Evolutionary conservation across 768 basidiomycete species (phyloP).

Genomic region (Leccinum boreale): DNA sequence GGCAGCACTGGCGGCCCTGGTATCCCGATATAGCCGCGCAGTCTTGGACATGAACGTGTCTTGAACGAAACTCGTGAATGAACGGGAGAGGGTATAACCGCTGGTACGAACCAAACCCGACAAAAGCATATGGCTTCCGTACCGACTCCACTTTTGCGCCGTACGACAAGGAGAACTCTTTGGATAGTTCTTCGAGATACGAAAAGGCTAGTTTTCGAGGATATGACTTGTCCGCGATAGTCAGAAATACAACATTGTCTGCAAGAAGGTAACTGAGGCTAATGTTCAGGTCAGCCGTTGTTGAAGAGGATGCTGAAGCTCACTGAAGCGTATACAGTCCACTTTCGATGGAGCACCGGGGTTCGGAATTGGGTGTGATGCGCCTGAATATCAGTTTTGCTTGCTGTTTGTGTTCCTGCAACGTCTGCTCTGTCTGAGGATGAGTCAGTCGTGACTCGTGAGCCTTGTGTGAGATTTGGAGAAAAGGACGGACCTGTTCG

Average conservation of each 20-base stretch:
- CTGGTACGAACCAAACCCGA: constrained; percentile 80
- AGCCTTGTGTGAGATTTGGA: neutral
- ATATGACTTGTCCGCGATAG: constrained; percentile 95
- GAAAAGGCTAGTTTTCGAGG: constrained; percentile 97
- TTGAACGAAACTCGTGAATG: constrained; percentile 29
- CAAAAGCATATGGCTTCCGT: constrained; percentile 97
- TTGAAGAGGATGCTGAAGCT: constrained; percentile 31
- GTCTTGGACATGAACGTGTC: constrained; percentile 99
- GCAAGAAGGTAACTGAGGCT: constrained; percentile 82
- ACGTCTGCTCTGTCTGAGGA: constrained; percentile 80
- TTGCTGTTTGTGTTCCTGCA: constrained; percentile 98
- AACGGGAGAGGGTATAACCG: neutral
- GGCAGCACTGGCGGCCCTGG: constrained; percentile 75
- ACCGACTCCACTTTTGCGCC: constrained; percentile 90
- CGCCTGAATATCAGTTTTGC: constrained; percentile 95
- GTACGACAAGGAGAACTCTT: constrained; percentile 92
- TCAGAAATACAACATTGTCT: constrained; percentile 92
- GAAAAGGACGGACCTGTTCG: constrained; percentile 65
- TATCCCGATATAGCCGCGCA: constrained; percentile 90
- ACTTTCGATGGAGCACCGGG: constrained; percentile 94
- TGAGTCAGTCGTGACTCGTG: constrained; percentile 5
- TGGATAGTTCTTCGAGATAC: constrained; percentile 93
- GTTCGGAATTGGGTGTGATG: constrained; percentile 91
- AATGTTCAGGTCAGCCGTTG: constrained; percentile 6
- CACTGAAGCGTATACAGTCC: constrained; percentile 96